These are phyloP conservation scores for Mesembryanthemum crystallinum DNA, from an alignment of 148 eudicot species.

Conservation along the genomic window DNA sequence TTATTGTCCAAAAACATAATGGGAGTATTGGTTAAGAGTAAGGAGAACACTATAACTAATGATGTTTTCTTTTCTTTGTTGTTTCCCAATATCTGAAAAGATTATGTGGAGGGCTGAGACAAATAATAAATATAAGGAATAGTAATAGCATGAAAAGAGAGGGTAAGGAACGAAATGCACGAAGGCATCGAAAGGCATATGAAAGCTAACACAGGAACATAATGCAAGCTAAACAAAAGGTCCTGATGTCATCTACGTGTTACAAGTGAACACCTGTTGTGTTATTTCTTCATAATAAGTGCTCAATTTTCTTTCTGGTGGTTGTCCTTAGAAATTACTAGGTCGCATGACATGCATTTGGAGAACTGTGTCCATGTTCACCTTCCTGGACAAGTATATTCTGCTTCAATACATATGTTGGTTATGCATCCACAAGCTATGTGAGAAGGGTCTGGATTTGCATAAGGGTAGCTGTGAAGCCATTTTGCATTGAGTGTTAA, in stretches of 20 bases:
- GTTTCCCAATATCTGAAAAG: no score
- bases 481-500: not conserved
- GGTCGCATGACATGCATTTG: not conserved
- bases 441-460: not conserved
- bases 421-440: conserved; percentile 1
- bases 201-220: not conserved
- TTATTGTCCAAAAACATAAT: no score
- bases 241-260: not conserved
- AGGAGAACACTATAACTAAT: no score
- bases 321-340: not conserved
- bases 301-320: not conserved
- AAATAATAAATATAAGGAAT: no score
- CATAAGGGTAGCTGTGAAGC: not conserved
- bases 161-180: not conserved
- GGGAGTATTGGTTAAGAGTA: no score
- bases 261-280: not conserved
- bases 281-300: not conserved
- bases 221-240: not conserved
- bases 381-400: not conserved
- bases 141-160: no score
- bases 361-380: not conserved
- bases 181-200: not conserved
- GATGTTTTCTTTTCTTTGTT: no score
- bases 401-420: not conserved
- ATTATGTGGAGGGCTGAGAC: no score